Evolutionary conservation across 1,139 yeast genomes (phyloP), one percentile per base, ranked within the genome.

Genomic region (Debaryomyces sp.): DNA sequence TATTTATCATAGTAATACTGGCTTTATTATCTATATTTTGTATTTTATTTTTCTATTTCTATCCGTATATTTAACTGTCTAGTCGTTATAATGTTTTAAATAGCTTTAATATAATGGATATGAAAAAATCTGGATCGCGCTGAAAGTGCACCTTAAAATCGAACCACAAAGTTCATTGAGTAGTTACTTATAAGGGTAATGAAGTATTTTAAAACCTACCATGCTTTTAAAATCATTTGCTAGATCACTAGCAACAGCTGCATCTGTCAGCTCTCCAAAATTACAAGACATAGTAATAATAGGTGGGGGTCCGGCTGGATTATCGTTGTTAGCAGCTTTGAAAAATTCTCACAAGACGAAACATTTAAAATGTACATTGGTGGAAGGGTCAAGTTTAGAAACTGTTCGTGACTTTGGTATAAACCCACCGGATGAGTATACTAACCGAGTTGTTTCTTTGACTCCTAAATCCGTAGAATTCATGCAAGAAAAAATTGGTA

Each of bases 301-400:
- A 42, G 99, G 99, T 23, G 99, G 96, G 6, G 99, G 99, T 0
- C 97, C 98, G 1, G 98, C 99, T 0, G 99, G 99, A 0, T 71
- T 94, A 48, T 86, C 97, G 1, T 72, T 94, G 35, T 85, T 95
- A 2, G 80, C 96, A 0, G 96, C 96, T 0, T 86, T 63, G 78
- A 76, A 88, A 63, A 77, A 79, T 57, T 85, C 92, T 2, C 83
- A 86, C 8, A 66, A 75, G 34, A 81, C 96, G 4, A 72, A 70
- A 24, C 75, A 81, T 48, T 75, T 90, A 43, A 75, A 78, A 46
- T 81, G 95, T 44, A 81, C 86, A 0, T 71, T 94, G 46, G 75
- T 94, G 13, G 99, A 94, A 67, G 92, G 87, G 1, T 78, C 82
- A 34, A 78, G 80, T 50, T 66, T 92, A 40, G 74, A 73, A 6